Percentiles rank a stretch among this genome's conserved stretches.
phyloP scores from a whole-genome alignment of 305 asterid species.

The Rubia balearica region DNA sequence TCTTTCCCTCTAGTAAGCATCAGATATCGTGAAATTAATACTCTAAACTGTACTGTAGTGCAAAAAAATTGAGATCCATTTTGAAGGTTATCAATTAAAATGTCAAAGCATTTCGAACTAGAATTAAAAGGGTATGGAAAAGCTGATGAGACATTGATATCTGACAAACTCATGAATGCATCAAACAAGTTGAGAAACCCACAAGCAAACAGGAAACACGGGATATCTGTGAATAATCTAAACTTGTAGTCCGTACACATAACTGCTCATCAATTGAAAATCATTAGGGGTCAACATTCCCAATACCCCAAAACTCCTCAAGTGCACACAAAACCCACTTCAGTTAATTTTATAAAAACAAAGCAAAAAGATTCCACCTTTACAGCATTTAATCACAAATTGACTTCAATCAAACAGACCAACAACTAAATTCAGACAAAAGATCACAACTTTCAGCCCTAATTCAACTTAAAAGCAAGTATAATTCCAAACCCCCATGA shows the following conservation, averaged over 20 bases:
- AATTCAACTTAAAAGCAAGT: neutral
- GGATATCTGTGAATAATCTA: neutral
- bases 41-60: neutral
- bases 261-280: slow-evolving; percentile 5
- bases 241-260: slow-evolving; percentile 5
- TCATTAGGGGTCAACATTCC: slow-evolving; percentile 16
- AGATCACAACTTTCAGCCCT: slow-evolving; percentile 31
- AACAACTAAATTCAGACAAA: slow-evolving; percentile 25
- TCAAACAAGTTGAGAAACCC: neutral
- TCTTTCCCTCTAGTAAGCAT: neutral
- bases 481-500: slow-evolving; percentile 9
- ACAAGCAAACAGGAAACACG: slow-evolving; percentile 6
- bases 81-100: neutral
- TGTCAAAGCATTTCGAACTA: neutral
- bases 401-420: slow-evolving; percentile 16
- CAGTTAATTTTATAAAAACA: neutral
- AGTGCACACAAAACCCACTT: neutral
- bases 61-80: neutral
- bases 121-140: neutral
- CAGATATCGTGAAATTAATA: neutral
- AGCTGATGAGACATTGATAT: neutral
- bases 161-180: neutral
- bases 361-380: slow-evolving; percentile 12
- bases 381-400: neutral
- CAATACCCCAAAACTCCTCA: slow-evolving; percentile 8